Base-by-base conservation (phyloP, 805 yeast species). In the Yarrowia divulgata region DNA sequence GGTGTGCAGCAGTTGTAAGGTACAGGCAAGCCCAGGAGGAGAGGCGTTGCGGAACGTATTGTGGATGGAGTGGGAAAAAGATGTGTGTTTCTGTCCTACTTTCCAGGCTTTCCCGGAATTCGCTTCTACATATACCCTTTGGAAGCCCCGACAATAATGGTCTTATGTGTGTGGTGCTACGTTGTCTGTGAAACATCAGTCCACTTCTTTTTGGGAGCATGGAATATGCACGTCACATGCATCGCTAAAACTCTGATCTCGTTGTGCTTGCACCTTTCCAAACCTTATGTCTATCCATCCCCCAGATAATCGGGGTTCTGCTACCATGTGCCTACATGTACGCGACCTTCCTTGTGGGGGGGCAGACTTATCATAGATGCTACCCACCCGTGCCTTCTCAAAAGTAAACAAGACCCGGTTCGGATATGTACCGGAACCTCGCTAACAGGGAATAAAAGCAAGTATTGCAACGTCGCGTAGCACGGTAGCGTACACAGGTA, bases 161-260 rank as follows among this genome's bases (percentile, higher is more conserved):
- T n/a, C 48, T 57, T 19, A 54, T 54, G 54, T 49, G 48, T 40
- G 63, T 40, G 63, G 62, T 55, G 50, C 39, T 58, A 43, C 50
- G 43, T 40, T 58, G 50, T 60, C 35, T 42, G 40, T 60, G 52
- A 60, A 60, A 60, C 66, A 60, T 60, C 66, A 60, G 66, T 60
- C 66, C 66, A 60, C 66, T 60, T 60, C 66, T 60, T 16, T 32
- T 34, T 40, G 66, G 66, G 52, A 58, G 66, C 64, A 29, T 43
- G 2, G 39, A 32, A 42, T 29, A 29, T 57, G 64, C 49, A 42
- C 39, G 32, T 42, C 49, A n/a, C 18, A 42, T 32, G 64, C 49
- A 43, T 42, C 64, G 39, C 49, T 42, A 32, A 57, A 48, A 57
- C 64, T n/a, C 32, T 8, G 49, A 57, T 54, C 57, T 42, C 57